Evolutionary conservation across 805 yeast genomes (phyloP), one percentile per base, ranked within the genome.

Genomic region (Kuraishia hungarica): DNA sequence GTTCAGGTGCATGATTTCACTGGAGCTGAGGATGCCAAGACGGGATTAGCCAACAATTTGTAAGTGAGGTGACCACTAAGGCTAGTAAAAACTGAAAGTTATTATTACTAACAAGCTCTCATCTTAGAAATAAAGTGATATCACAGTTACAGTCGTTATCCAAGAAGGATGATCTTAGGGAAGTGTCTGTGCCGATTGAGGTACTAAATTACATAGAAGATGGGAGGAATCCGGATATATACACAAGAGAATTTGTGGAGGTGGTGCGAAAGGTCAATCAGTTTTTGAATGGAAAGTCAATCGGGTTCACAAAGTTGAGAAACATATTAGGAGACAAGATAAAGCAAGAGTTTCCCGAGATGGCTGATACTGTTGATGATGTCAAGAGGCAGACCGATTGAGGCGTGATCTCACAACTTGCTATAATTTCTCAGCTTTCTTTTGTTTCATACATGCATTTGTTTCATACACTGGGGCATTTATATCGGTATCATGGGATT

Each of bases 151-250:
- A 64, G 28, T 66, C 64, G 28, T 59, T 78, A 48, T 67, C 69
- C 39, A 57, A 57, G 8, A 56, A 61, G 4, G 70, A 72, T 21
- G 72, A 68, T 1, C 60, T 81, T 21, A 67, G 70, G 26, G 64
- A 72, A 8, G 70, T 79, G 2, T 71, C 84, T 1, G 77, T 88
- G 2, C 97, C 97, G 1, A 68, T 87, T 46, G 97, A 92, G 64
- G 92, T 92, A n/a, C 74, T 91, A 15, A 85, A 87, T 59, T 94
- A 94, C 65, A 89, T 94, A 46, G 98, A 94, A 65, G 96, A 90
- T 64, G 99, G 99, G 1, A 77, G 99, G 61, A 94, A 94, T 66
- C 98, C 99, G 0, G 98, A 94, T 66, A 91, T 94, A 47, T 94
- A 94, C 69, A 91, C 98, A 0, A 80, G 99, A 67, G 99, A 94